Base-by-base conservation (phyloP, 768 basidiomycete genomes). In the Russula earlei region DNA sequence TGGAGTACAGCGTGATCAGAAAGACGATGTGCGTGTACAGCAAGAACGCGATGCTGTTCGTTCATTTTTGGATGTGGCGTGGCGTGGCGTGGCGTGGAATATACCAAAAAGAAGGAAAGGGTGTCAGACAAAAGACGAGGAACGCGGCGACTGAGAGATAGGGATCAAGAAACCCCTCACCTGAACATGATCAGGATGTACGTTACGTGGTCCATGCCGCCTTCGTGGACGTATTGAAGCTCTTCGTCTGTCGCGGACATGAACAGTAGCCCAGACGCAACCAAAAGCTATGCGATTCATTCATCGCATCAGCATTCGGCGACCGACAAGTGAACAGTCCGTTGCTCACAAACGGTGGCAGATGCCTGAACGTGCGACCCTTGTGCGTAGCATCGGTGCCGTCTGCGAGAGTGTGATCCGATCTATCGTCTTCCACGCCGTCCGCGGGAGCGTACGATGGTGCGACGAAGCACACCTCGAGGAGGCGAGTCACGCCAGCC, bases 241-340 rank as follows among this genome's bases (percentile, higher is more conserved):
- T 95, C 90, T 71, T 97, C 93, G 66, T 97, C 91, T 0, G 94
- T 96, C 0, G 85, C 94, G 14, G 87, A 87, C 82, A 95, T 91
- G 75, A 97, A 96, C 17, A 91, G 70, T 2, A 92, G 69, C 6
- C 89, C 43, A 15, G 58, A 31, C 15, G 52, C 48, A 41, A 56
- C 33, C 27, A 56, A 6, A 27, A 59, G 41, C 44, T 42, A 87
- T 29, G 20, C 44, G 25, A 49, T 31, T 15, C 34, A 9, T 12
- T 36, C 34, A 14, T 86, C 78, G 11, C 29, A 92, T 79, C 10
- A 90, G 68, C 87, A 90, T 52, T 10, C 42, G 15, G 17, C 25
- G 15, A 15, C 4, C 15, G 45, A 36, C 20, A 22, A 25, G 2
- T 1, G n/a, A 22, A 11, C 12, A n/a, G 15, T 17, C n/a, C 11